A percentile compares a stretch with the other conserved stretches of the same genome.
Conservation (phyloP, 1,284 basidiomycete genomes). For the Microbotryum silenes-acaulis region DNA sequence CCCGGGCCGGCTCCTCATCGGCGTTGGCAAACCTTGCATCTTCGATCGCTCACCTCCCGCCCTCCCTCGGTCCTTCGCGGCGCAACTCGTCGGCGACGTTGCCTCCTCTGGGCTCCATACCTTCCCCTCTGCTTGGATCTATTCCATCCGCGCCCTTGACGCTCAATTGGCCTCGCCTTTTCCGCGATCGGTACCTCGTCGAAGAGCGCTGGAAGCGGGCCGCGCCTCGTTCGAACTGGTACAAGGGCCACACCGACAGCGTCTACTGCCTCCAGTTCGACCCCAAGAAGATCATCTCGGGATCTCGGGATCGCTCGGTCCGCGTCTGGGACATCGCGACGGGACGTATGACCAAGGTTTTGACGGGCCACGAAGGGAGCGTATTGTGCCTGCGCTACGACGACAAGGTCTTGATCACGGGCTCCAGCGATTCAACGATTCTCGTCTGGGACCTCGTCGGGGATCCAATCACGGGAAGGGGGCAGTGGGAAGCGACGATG, state of each 20-base stretch:
- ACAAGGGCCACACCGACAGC: slow-evolving; percentile 41
- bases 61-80: neutral
- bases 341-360: slow-evolving; percentile 73
- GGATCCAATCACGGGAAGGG: slow-evolving; percentile 7
- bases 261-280: slow-evolving; percentile 78
- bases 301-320: slow-evolving; percentile 76
- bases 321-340: slow-evolving; percentile 82
- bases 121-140: neutral
- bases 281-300: slow-evolving; percentile 63
- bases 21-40: slow-evolving; percentile 18
- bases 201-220: slow-evolving; percentile 52
- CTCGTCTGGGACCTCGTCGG: slow-evolving; percentile 58
- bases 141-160: slow-evolving; percentile 1
- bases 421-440: slow-evolving; percentile 69
- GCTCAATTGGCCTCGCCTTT: slow-evolving; percentile 55
- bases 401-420: slow-evolving; percentile 59
- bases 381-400: slow-evolving; percentile 80
- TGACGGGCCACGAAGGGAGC: slow-evolving; percentile 86
- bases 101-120: slow-evolving; percentile 13
- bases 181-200: slow-evolving; percentile 51
- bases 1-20: slow-evolving; percentile 11
- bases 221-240: slow-evolving; percentile 49
- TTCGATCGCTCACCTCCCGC: slow-evolving; percentile 6
- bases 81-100: slow-evolving; percentile 4
- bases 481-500: slow-evolving; percentile 14